Conservation (phyloP, 2,329 filamentous ascomycete genomes). For the Trichoderma pleuroti region DNA sequence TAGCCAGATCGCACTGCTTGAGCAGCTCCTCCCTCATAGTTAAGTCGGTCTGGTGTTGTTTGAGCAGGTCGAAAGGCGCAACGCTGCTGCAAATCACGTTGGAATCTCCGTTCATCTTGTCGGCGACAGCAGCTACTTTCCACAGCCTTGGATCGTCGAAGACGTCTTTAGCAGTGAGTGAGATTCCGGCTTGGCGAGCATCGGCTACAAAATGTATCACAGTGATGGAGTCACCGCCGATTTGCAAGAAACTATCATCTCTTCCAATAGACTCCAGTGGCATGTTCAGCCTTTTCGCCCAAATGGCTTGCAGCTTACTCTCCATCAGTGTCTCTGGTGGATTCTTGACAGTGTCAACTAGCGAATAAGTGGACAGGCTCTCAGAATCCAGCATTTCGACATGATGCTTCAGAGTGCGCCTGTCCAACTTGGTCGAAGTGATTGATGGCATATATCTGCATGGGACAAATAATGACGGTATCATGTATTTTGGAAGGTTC, state of each 20-base stretch:
- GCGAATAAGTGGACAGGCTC: not conserved
- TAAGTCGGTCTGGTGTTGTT: not conserved
- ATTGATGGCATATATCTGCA: constrained; percentile 15
- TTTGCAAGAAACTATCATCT: constrained; percentile 18
- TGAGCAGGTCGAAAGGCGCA: not conserved
- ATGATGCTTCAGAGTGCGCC: not conserved
- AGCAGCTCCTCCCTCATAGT: not conserved
- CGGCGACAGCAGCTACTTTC: not conserved
- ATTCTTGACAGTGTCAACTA: not conserved
- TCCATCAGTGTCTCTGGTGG: constrained; percentile 10
- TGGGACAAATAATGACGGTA: constrained; percentile 7
- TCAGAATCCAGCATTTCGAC: not conserved
- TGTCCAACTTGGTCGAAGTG: constrained; percentile 4
- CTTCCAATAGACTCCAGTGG: constrained; percentile 7
- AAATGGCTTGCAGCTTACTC: constrained; percentile 5
- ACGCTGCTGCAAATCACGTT: not conserved
- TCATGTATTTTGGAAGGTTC: constrained; percentile 9
- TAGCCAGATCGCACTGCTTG: not conserved
- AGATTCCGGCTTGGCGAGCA: not conserved
- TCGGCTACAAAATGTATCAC: constrained; percentile 12
- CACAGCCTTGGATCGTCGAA: constrained; percentile 8
- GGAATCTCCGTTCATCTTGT: not conserved
- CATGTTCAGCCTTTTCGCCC: constrained; percentile 13
- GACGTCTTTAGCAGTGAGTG: not conserved
- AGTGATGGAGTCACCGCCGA: constrained; percentile 20